Base-by-base conservation (phyloP, 176 grass and related monocot species). In the Paspalum vaginatum region DNA sequence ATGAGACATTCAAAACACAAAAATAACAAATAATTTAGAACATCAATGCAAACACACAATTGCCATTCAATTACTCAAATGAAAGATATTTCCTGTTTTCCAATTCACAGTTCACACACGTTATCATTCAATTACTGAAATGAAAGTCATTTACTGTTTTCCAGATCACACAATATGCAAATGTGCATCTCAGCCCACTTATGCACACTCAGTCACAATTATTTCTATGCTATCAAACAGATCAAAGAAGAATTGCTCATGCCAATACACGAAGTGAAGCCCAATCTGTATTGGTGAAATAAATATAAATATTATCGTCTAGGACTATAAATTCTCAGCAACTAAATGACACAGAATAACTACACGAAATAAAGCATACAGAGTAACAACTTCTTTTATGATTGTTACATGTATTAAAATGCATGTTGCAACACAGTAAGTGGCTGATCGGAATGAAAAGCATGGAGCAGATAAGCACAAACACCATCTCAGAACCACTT, bases 191-290 rank as follows among this genome's bases (percentile, higher is more conserved):
- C 25, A 82, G 64, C 38, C 45, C 3, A 18, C 48, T 1, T 18
- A 56, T 64, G 62, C 41, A 21, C 47, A 44, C 16, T 11, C 21
- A 85, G 39, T 38, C 61, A 42, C n/a, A 54, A 17, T 46, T 79
- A 55, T 25, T 69, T 22, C 12, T 48, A 27, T 20, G 26, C 47
- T 58, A 48, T 39, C 14, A 8, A n/a, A 83, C 15, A 44, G 40
- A 18, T 25, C 18, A 66, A 56, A 56, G 26, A 5, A 18, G 11
- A 67, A 58, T 17, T 18, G 9, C 6, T 37, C 15, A 6, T 10
- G 6, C 39, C 37, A 75, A 44, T 40, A 24, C 21, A 65, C 40
- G 38, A 75, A 65, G 27, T 20, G 24, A 65, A 26, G 40, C 8
- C 21, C 37, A 65, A 46, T 18, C 38, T 54, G 15, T 41, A 41